Percentiles rank a stretch among this genome's conserved stretches.
These are phyloP conservation scores for Dactylonectria estremocensis DNA, from an alignment of 2,329 filamentous ascomycete genomes.

Conservation along the genomic window DNA sequence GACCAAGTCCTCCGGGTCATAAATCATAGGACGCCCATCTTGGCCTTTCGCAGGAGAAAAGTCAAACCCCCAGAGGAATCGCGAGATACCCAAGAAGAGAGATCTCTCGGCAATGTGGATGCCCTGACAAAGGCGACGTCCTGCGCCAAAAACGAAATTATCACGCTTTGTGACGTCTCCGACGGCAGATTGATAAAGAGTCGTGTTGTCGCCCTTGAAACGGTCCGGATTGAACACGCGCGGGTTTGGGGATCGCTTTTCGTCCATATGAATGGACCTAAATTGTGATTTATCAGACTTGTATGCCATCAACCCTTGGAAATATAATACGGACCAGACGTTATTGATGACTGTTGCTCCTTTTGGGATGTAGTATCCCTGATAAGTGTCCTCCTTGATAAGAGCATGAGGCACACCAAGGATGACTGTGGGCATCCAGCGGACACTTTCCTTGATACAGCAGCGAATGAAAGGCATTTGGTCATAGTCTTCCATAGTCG, in stretches of 20 bases:
- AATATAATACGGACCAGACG: constrained; percentile 39
- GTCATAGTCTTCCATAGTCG: constrained; percentile 38
- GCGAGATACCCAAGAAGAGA: constrained; percentile 34
- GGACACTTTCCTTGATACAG: constrained; percentile 46
- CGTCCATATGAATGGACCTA: constrained; percentile 71
- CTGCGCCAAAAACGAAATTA: constrained; percentile 37
- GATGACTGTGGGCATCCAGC: constrained; percentile 50
- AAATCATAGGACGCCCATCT: background rate
- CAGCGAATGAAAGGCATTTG: constrained; percentile 48
- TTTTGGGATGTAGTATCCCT: constrained; percentile 44
- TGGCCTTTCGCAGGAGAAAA: constrained; percentile 13
- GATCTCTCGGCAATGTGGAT: constrained; percentile 37
- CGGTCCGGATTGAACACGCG: constrained; percentile 53
- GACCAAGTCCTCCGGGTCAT: constrained; percentile 20
- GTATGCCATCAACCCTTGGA: no score
- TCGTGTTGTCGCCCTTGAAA: constrained; percentile 35
- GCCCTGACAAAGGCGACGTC: constrained; percentile 37
- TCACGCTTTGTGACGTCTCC: constrained; percentile 25
- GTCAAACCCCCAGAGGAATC: constrained; percentile 31
- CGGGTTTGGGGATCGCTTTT: constrained; percentile 71
- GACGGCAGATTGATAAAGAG: constrained; percentile 29
- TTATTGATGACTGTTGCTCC: constrained; percentile 42
- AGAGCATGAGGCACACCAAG: constrained; percentile 57
- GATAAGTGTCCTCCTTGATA: constrained; percentile 45
- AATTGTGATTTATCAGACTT: no score